Evolutionary conservation across 176 grass and related monocot species (phyloP).

Genomic region (Lolium multiflorum): DNA sequence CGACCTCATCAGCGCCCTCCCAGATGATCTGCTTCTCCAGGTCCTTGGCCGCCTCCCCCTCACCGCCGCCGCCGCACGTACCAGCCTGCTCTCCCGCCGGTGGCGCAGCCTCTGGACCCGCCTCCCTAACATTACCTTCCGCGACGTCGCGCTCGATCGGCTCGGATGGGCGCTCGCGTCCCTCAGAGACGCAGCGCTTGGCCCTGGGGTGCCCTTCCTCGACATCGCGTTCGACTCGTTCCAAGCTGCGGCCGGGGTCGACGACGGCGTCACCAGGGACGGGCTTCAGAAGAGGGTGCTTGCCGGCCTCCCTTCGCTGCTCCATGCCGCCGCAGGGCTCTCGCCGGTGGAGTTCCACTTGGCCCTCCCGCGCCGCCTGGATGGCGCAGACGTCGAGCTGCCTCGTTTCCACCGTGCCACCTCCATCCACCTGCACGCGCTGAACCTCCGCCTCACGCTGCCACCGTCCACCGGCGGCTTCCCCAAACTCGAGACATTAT

Average conservation of each 20-base stretch:
- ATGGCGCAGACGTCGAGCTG: too few relatives aligned
- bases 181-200: neutral
- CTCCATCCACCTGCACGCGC: too few relatives aligned
- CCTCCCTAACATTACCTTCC: neutral
- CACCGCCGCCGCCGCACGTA: neutral
- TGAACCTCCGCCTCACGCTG: too few relatives aligned
- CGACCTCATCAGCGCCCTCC: slow-evolving; percentile 5
- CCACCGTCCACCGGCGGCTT: too few relatives aligned
- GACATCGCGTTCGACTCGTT: neutral
- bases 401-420: too few relatives aligned
- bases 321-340: neutral
- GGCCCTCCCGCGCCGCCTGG: neutral
- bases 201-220: neutral
- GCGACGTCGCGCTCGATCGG: neutral
- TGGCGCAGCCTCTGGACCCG: neutral
- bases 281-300: too few relatives aligned
- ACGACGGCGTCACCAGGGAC: too few relatives aligned
- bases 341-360: neutral
- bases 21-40: neutral
- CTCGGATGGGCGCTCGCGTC: neutral
- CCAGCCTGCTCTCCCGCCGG: neutral
- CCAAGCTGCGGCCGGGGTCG: too few relatives aligned
- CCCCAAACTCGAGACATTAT: neutral
- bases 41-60: neutral
- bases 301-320: neutral